Base-by-base conservation (phyloP, 768 basidiomycete species). In the Boletus rubropictus region DNA sequence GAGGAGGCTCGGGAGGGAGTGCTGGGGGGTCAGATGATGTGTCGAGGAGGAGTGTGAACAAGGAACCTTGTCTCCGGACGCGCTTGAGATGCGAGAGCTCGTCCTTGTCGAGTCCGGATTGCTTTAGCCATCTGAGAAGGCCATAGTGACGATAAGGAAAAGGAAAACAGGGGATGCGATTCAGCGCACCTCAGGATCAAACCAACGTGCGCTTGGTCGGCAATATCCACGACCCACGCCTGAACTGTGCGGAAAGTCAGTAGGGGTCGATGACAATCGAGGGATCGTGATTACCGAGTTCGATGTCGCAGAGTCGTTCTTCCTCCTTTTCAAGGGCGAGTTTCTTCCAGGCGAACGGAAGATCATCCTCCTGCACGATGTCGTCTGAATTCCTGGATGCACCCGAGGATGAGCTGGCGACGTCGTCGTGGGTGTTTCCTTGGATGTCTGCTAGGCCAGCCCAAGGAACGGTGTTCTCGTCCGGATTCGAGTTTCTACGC, bases 151-250 rank as follows among this genome's bases (percentile, higher is more conserved):
- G 38, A 34, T 28, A 9, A 11, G 4, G 29, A 2, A 25, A 21
- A 8, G 4, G 33, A 15, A n/a, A n/a, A 5, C 29, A 14, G 12
- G 11, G 20, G 7, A 2, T 15, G 24, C 9, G 27, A 25, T 5
- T 21, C 18, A 28, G 50, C 72, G 41, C 56, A 85, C 87, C 77
- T 83, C 8, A 90, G 70, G 69, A 88, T 73, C 2, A 71, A 60
- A 8, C 79, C 75, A 18, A 80, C 84, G 42, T 77, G 66, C 36
- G 72, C 74, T 20, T 73, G 74, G 53, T 87, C 78, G 4, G 78
- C 77, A 15, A 90, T 72, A 58, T 89, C 84, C 15, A 87, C 82
- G 17, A 80, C 83, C 89, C 89, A 91, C 44, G 82, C 86, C 39
- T 77, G 69, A 31, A 80, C 88, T 89, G 45, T 31, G 32, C 15